phyloP scores from a whole-genome alignment of 805 yeast species.

The Metschnikowia santaceciliae region DNA sequence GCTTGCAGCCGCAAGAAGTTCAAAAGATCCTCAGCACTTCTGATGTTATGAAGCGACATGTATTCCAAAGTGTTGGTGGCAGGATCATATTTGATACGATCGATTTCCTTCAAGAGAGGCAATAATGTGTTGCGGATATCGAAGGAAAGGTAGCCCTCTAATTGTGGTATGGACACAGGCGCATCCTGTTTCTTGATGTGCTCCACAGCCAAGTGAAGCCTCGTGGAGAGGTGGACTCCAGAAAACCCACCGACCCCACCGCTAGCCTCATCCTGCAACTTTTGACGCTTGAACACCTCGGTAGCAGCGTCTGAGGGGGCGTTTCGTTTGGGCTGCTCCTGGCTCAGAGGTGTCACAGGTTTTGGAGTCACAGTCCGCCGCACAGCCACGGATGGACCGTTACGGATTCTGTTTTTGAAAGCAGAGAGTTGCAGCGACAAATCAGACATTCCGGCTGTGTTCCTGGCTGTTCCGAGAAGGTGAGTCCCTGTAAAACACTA shows the following conservation, averaged over 20 bases:
- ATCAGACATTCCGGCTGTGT: constrained; percentile 23
- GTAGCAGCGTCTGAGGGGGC: constrained; percentile 20
- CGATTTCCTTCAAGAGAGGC: constrained; percentile 69
- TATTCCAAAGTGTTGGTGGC: constrained; percentile 69
- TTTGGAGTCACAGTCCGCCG: constrained; percentile 22
- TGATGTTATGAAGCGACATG: constrained; percentile 83
- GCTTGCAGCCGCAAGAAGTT: constrained; percentile 72
- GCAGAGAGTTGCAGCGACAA: constrained; percentile 44
- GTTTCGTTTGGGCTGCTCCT: constrained; percentile 12
- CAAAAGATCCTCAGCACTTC: constrained; percentile 72
- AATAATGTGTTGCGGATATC: constrained; percentile 61
- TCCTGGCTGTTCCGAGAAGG: not conserved
- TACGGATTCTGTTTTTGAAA: constrained; percentile 41
- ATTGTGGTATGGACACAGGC: constrained; percentile 62
- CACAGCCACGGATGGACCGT: constrained; percentile 40
- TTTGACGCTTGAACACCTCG: constrained; percentile 35
- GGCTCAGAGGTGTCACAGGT: constrained; percentile 15
- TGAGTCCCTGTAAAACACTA: not conserved
- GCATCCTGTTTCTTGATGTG: constrained; percentile 69
- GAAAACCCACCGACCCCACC: constrained; percentile 23
- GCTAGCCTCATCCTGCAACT: constrained; percentile 18
- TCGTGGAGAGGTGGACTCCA: constrained; percentile 76
- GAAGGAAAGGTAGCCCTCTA: constrained; percentile 63
- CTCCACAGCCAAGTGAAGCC: constrained; percentile 87
- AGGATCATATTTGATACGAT: constrained; percentile 68